Evolutionary conservation across 257 asterid species (phyloP), one percentile per base, ranked within the genome.

Genomic region (Primulina eburnea): DNA sequence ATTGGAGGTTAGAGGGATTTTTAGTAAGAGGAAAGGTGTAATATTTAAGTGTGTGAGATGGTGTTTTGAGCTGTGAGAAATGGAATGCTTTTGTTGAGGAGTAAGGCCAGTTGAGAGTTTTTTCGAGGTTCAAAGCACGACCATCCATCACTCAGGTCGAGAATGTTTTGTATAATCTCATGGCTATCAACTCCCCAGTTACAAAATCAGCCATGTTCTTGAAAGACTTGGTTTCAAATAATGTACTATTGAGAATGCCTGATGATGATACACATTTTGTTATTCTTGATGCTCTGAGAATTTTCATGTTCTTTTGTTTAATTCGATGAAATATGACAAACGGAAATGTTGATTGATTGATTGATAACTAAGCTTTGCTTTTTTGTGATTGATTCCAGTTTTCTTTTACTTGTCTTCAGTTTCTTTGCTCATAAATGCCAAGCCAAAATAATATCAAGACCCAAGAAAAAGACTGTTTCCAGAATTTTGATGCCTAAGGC

Each of bases 101-200:
- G 79, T 86, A 79, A 33, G 96, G 77, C 40, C 83, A 88, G 59
- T 40, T 88, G 70, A 88, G 86, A 67, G 78, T 82, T 26, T 87
- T 88, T 47, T 86, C 87, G 14, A 80, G 84, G 63, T 91, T 87
- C 76, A 82, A 75, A 64, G 47, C 75, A 5, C 76, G 95, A 58
- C 96, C 97, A 0, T 79, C 95, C 11, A 84, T 87, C 52, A 4
- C 71, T 4, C 90, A 91, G 68, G 96, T 89, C 38, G 97, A 87
- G 89, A 86, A 76, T 38, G 95, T 89, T 21, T 55, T 91, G 83
- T 91, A 94, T 72, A 94, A 91, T 66, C 67, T 89, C 80, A 91
- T 91, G 96, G 96, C 97, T 0, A 70, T 89, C 17, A 89, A 94
- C 82, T 94, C 98, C 0, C 98, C 97, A 7, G 87, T 94, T 9